phyloP scores from a whole-genome alignment of 768 basidiomycete genomes.

The Amanita subjunquillea region DNA sequence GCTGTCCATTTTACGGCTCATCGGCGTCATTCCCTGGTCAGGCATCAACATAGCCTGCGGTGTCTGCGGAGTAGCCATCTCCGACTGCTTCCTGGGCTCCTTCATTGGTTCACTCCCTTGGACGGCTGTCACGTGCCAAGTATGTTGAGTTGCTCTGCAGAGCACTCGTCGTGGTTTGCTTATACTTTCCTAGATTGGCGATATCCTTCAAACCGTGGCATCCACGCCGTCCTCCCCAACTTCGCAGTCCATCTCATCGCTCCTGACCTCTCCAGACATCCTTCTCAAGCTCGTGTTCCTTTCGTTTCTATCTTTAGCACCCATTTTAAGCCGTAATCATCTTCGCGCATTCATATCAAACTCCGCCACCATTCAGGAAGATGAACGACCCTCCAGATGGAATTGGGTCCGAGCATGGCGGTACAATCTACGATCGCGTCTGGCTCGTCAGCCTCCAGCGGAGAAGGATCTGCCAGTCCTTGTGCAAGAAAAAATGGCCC shows the following conservation, averaged over 20 bases:
- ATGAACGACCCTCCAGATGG: slow-evolving; percentile 28
- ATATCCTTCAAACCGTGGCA: slow-evolving; percentile 78
- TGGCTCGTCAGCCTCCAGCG: slow-evolving; percentile 39
- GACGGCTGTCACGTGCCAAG: slow-evolving; percentile 90
- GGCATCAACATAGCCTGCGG: slow-evolving; percentile 96
- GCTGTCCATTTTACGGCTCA: slow-evolving; percentile 76
- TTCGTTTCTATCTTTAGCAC: slow-evolving; percentile 77
- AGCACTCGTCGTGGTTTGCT: slow-evolving; percentile 2
- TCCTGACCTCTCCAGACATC: slow-evolving; percentile 78
- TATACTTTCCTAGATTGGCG: slow-evolving; percentile 54
- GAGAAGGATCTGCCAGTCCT: slow-evolving; percentile 38
- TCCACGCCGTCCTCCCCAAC: slow-evolving; percentile 59
- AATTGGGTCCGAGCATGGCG: slow-evolving; percentile 65
- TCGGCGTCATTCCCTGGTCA: slow-evolving; percentile 94
- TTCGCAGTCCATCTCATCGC: slow-evolving; percentile 70
- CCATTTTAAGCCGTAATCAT: slow-evolving; percentile 67
- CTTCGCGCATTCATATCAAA: slow-evolving; percentile 46
- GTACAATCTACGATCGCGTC: slow-evolving; percentile 34
- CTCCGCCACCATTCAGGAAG: slow-evolving; percentile 11
- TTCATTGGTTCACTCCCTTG: slow-evolving; percentile 82
- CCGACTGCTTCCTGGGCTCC: slow-evolving; percentile 68
- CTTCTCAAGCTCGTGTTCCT: slow-evolving; percentile 76
- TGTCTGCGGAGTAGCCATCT: slow-evolving; percentile 70
- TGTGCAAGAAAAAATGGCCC: slow-evolving; percentile 44
- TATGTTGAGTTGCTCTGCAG: slow-evolving; percentile 17